Evolutionary conservation across 1,284 basidiomycete genomes (phyloP).

Genomic region (Apiotrichum veenhuisii): DNA sequence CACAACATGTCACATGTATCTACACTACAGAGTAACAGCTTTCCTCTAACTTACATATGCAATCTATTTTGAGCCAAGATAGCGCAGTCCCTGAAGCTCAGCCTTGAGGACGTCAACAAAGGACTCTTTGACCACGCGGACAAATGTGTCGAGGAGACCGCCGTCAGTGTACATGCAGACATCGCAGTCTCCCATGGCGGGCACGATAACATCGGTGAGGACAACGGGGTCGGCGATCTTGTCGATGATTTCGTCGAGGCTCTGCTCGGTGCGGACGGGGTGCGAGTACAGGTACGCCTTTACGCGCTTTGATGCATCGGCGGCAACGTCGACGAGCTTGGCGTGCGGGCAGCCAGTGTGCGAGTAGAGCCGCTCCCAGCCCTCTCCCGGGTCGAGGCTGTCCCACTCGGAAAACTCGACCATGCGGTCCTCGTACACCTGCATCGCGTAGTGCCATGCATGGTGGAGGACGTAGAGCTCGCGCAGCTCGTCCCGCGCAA

Average conservation of each 20-base stretch:
- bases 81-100: neutral
- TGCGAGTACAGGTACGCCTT: neutral
- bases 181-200: neutral
- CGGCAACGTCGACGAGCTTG: neutral
- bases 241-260: neutral
- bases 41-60: neutral
- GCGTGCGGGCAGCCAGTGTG: neutral
- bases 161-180: neutral
- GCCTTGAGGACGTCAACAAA: neutral
- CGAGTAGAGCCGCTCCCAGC: neutral
- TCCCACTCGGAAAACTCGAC: neutral
- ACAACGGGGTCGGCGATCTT: neutral
- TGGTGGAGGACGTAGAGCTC: conserved; percentile 3
- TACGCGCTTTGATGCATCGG: neutral
- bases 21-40: neutral
- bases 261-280: neutral
- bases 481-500: neutral
- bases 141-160: neutral
- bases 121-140: neutral
- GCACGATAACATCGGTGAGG: neutral
- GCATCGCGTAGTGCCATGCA: conserved; percentile 1
- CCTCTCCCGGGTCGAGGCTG: neutral
- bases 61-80: neutral
- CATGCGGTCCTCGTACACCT: conserved; percentile 1
- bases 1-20: too few species aligned